Evolutionary conservation across 768 basidiomycete genomes (phyloP), one percentile per base, ranked within the genome.

Genomic region (Rhodotorula diobovata): DNA sequence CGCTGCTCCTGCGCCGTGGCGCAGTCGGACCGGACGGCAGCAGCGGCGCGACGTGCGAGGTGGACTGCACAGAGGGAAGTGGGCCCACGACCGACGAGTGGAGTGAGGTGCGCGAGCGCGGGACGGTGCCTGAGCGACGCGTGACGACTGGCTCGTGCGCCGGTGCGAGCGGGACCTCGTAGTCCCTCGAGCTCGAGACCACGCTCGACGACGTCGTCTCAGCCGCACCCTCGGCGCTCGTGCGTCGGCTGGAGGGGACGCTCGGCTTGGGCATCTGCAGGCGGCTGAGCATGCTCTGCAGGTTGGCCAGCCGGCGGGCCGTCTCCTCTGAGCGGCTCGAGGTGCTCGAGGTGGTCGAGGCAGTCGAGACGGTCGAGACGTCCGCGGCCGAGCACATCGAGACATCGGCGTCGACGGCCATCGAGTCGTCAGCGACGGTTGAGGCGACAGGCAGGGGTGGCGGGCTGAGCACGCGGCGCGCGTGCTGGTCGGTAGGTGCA

Each of bases 251-350:
- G 12, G 61, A 23, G n/a, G 41, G 16, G 0, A n/a, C 41, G 41
- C 28, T 35, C n/a, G 37, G 39, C 23, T 59, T 59, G 25, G 73
- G 73, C 68, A 70, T 70, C 32, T 67, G 66, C 11, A 74, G 62
- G 6, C 67, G 45, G 51, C 66, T 68, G 34, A 74, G 61, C 73
- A 74, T 74, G 46, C 35, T 55, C 55, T 74, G 73, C 45, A 74
- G 53, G 56, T 74, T 74, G 23, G 69, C 73, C 43, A 74, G 70
- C 1, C 73, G 45, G n/a, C 61, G 61, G 7, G 73, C 67, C 30
- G 73, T 74, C 50, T 74, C 73, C 10, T 70, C 66, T 25, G 60
- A 48, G n/a, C 53, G 28, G n/a, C 34, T 41, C 37, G 71, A 66
- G 8, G 51, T 35, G 15, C 34, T 50, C 34, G 58, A 50, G 23